Base-by-base conservation (phyloP, 1,284 basidiomycete species). In the Coriolopsis trogii region DNA sequence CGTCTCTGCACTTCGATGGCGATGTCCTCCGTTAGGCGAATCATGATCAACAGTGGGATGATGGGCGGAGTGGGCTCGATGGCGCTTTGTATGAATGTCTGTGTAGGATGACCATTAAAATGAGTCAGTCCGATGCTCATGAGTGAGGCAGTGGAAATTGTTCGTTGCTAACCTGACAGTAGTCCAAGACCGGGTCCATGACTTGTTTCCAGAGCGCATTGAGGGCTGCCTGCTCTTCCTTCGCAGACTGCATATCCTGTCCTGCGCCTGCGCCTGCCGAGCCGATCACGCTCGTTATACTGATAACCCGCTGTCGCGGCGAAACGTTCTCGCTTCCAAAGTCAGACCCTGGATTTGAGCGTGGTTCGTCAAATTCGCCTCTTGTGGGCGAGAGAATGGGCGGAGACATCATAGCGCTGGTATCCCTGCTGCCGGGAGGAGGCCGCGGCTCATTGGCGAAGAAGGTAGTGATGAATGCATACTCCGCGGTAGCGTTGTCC, bases 401-500 rank as follows among this genome's bases (percentile, higher is more conserved):
- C 4, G 78, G 73, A 26, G 80, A 79, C 16, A 76, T 51, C 42
- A 58, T 51, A 9, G 64, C 63, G 15, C 51, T 60, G 38, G 66
- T 58, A 33, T 78, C 77, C 34, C 65, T 61, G 30, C 69, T 66
- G 13, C 70, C 66, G 6, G 68, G 59, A 44, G 49, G 62, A 30
- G 59, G 42, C 16, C 63, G 68, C 4, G 71, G 66, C 58, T 75
- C 77, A 0, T 68, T 61, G 10, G 77, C 73, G 71, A 97, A 98
- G 74, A 98, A 98, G 0, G 82, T 73, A 4, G 85, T 82, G 38
- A 96, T 72, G 63, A 98, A 98, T 1, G 85, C 80, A 68, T 95
- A 95, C 70, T 98, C 95, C 31, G 93, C 84, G 1, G 89, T 89
- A 1, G 90, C 87, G 65, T 98, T 98, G 73, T 97, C 94, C 80